Evolutionary conservation across 1,139 yeast genomes (phyloP), one percentile per base, ranked within the genome.

Genomic region (Blastobotrys apis): DNA sequence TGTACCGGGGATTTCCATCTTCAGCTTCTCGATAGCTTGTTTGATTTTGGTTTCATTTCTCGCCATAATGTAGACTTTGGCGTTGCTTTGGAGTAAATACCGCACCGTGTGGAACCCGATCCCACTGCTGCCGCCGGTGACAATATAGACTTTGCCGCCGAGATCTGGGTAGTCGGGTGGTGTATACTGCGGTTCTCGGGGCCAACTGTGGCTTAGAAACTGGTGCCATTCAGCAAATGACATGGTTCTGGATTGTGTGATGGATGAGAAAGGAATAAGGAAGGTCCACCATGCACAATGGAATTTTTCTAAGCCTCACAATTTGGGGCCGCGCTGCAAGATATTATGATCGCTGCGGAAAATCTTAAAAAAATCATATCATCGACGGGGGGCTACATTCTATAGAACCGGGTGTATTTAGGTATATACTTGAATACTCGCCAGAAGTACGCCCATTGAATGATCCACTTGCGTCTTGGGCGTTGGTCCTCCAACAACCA

Each of bases 141-240:
- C 65, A n/a, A 63, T 45, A 44, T 52, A 62, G 17, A 62, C 64
- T 40, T 59, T 62, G 4, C 70, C 75, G 0, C 64, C 53, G 27
- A 73, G 62, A 47, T 72, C 73, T 0, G 77, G 78, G 51, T 72
- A 71, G 43, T 69, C 63, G 12, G 57, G 53, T 17, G 71, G 69
- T 5, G 65, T 56, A 42, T 54, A 67, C 1, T 52, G 34, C 33
- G 73, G 68, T 12, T 44, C 38, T 16, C 53, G 46, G n/a, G 50
- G 40, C 32, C 37, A 39, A 20, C 40, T 29, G 20, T 47, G 43
- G 35, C 32, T 19, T 8, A 34, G 13, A 12, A 38, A 43, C 35
- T 42, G 45, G n/a, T 12, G 15, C 41, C 38, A 37, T 13, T 42
- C 41, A 10, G 23, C 5, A 16, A 31, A 6, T 3, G 37, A 16